Percentiles rank a stretch among this genome's conserved stretches.
Evolutionary conservation across 2,329 filamentous ascomycete genomes (phyloP).

Genomic region (Pseudogymnoascus destructans): DNA sequence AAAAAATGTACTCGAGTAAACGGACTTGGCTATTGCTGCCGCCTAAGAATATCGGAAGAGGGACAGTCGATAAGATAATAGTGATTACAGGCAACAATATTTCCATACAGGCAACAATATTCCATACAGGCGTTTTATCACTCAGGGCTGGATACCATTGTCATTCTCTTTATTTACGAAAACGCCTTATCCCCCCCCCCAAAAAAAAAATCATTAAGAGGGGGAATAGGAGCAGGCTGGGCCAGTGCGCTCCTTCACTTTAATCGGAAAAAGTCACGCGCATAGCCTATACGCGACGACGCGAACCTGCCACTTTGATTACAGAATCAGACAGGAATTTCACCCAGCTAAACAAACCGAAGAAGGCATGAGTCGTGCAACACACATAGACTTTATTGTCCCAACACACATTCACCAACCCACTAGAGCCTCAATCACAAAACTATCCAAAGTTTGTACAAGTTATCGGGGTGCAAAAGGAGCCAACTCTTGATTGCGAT

Average conservation of each 20-base stretch:
- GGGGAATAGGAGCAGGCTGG: background rate
- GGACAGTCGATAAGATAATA: background rate
- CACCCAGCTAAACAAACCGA: slow-evolving; percentile 8
- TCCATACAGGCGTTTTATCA: background rate
- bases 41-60: background rate
- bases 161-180: background rate
- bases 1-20: slow-evolving; percentile 6
- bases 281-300: slow-evolving; percentile 8
- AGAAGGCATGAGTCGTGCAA: background rate
- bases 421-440: background rate
- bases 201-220: background rate
- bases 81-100: background rate
- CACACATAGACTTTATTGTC: background rate
- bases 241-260: background rate
- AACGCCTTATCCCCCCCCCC: background rate
- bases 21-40: background rate
- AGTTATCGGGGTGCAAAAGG: background rate
- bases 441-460: background rate
- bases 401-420: slow-evolving; percentile 1
- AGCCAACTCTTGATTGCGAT: background rate
- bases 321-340: slow-evolving; percentile 8
- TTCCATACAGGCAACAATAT: background rate
- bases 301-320: slow-evolving; percentile 9
- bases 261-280: slow-evolving; percentile 8
- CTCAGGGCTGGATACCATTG: background rate